Evolutionary conservation across 176 grass and related monocot species (phyloP), one percentile per base, ranked within the genome.

Genomic region (Ampelocalamus luodianensis): DNA sequence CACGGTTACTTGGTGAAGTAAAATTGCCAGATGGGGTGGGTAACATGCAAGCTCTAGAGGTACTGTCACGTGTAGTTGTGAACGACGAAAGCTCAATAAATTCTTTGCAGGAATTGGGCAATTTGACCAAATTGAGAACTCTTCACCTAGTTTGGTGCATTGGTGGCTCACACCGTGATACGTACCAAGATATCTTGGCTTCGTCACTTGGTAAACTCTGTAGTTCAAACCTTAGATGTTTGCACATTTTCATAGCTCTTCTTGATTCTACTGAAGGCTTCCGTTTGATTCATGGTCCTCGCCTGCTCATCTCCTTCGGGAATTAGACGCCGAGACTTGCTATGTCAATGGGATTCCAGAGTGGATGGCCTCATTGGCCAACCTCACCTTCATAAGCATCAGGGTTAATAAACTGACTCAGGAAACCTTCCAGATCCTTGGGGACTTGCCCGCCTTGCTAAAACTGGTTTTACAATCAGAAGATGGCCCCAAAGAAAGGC

Each of bases 361-460:
- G 50, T 78, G 83, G 73, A 0, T 69, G 23, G 24, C 38, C 24
- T 77, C 74, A 9, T 36, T 78, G 40, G 12, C 53, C 1, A 43
- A 68, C 73, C 83, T 85, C 3, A 78, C 74, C 40, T 6, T 3
- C 22, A 17, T 85, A 17, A 0, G 1, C 3, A 69, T 85, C 50
- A 1, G 1, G 4, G 51, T 60, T 22, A 7, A 59, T 32, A 61
- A 63, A 24, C 61, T 84, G 71, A 63, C 61, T 13, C 71, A 66
- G 61, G 71, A n/a, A 76, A 84, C 44, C 17, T 18, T 77, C 22
- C 3, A 27, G 6, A 29, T 77, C 36, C 82, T 84, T 12, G 82
- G 82, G 0, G 10, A 56, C 34, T 12, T 85, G 4, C 70, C 70
- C 0, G 10, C 72, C 38, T 64, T 84, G 4, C 24, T 66, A 29